These are phyloP conservation scores for Globisporangium alternatum DNA, from an alignment of 352 stramenopile species.

Conservation along the genomic window DNA sequence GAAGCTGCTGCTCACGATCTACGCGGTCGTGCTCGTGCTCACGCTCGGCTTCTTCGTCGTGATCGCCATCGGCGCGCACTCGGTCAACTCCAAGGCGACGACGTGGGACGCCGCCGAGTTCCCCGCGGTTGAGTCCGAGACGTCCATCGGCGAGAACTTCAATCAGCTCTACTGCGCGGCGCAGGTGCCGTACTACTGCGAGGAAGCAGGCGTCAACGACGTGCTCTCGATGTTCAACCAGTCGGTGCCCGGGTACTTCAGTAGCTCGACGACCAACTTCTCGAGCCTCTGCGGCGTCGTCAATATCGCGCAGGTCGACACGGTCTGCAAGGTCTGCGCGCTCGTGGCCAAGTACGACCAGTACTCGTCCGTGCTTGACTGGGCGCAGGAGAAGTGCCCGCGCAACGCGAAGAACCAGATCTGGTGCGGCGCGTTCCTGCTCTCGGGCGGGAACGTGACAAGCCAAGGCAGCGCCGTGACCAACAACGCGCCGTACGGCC, in stretches of 20 bases:
- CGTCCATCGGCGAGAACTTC: conserved; percentile 65
- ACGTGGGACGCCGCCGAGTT: conserved; percentile 42
- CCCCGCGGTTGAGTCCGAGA: conserved; percentile 42
- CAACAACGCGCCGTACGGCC: conserved; percentile 56
- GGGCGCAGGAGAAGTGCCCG: conserved; percentile 55
- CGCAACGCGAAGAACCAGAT: conserved; percentile 48
- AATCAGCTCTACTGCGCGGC: conserved; percentile 81
- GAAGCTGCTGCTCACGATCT: conserved; percentile 67
- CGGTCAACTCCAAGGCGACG: conserved; percentile 51
- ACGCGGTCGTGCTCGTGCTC: conserved; percentile 61
- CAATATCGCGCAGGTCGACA: conserved; percentile 40
- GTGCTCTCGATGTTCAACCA: conserved; percentile 58
- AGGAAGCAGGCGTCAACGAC: conserved; percentile 35
- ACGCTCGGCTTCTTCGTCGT: conserved; percentile 61
- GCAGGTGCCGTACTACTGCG: conserved; percentile 80
- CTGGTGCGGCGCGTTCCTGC: conserved; percentile 71
- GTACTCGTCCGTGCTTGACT: conserved; percentile 67
- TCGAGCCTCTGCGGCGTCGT: conserved; percentile 42
- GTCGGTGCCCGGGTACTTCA: conserved; percentile 38
- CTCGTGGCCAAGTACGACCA: conserved; percentile 48
- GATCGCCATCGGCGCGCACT: conserved; percentile 53
- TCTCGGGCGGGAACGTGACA: conserved; percentile 23
- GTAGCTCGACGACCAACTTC: conserved; percentile 44
- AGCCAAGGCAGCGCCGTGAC: conserved; percentile 30
- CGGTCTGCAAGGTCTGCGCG: conserved; percentile 60